Evolutionary conservation across 2,329 filamentous ascomycete species (phyloP).

Genomic region (Colletotrichum cereale): DNA sequence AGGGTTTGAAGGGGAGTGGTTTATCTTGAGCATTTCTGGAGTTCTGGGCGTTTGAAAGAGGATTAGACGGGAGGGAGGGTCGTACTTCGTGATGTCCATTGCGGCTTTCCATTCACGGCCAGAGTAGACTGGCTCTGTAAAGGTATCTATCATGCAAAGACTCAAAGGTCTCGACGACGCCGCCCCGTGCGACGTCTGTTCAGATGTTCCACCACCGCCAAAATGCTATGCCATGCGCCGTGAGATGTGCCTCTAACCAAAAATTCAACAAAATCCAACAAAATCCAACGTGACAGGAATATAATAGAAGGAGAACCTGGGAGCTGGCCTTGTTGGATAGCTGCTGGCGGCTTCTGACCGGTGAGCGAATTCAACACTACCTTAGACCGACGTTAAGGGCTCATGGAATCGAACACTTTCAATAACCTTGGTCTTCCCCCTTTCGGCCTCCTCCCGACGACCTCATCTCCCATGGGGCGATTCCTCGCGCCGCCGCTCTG

Average conservation of each 20-base stretch:
- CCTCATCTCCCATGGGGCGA: neutral
- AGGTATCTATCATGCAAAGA: conserved; percentile 15
- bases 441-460: neutral
- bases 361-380: neutral
- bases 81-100: neutral
- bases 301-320: neutral
- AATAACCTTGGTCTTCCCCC: no score
- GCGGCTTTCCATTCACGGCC: conserved; percentile 3
- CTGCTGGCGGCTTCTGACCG: neutral
- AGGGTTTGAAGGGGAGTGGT: neutral
- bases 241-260: neutral
- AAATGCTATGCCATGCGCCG: conserved; percentile 37
- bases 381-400: neutral
- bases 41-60: conserved; percentile 10
- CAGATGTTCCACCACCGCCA: conserved; percentile 29
- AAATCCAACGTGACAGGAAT: neutral
- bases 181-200: neutral
- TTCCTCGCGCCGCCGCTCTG: conserved; percentile 31
- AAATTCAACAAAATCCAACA: neutral
- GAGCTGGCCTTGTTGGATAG: no score
- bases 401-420: no score
- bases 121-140: conserved; percentile 8
- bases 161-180: conserved; percentile 29
- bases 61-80: neutral
- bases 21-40: conserved; percentile 7